A percentile compares a stretch with the other conserved stretches of the same genome.
These are phyloP conservation scores for Citrus cavaleriei DNA, from an alignment of 345 rosid genomes.

Conservation along the genomic window DNA sequence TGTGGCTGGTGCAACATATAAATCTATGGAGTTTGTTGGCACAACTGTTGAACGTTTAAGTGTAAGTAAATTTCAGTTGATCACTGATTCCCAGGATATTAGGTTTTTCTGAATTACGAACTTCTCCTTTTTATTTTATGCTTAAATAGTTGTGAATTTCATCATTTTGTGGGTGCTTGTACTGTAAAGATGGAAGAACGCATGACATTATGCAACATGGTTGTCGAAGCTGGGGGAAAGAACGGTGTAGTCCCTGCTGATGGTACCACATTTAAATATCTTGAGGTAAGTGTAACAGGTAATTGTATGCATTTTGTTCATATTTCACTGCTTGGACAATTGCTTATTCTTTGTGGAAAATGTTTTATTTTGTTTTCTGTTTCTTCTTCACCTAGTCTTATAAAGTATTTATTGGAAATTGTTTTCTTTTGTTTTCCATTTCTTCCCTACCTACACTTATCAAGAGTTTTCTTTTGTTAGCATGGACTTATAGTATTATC, in stretches of 20 bases:
- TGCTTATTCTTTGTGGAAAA: not conserved
- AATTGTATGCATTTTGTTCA: not conserved
- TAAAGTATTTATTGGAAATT: not conserved
- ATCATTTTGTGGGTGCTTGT: constrained; percentile 9
- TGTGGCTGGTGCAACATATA: constrained; percentile 95
- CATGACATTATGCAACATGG: constrained; percentile 98
- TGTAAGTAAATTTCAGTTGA: constrained; percentile 42
- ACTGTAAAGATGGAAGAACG: constrained; percentile 89
- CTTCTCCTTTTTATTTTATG: not conserved
- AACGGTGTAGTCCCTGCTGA: constrained; percentile 96
- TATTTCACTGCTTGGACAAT: not conserved
- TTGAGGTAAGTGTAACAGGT: constrained; percentile 50
- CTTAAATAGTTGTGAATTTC: not conserved
- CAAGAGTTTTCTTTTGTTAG: not conserved
- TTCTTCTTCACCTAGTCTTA: not conserved
- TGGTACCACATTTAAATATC: constrained; percentile 79
- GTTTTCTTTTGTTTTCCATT: not conserved
- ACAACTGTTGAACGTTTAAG: constrained; percentile 78
- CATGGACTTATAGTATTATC: not conserved
- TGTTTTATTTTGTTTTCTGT: not conserved
- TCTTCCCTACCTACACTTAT: not conserved
- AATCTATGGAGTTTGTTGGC: constrained; percentile 95
- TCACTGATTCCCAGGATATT: not conserved
- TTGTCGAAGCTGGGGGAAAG: constrained; percentile 97
- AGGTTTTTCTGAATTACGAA: not conserved